These are phyloP conservation scores for Cladosporium sp. DNA, from an alignment of 2,329 filamentous ascomycete genomes.

Conservation along the genomic window DNA sequence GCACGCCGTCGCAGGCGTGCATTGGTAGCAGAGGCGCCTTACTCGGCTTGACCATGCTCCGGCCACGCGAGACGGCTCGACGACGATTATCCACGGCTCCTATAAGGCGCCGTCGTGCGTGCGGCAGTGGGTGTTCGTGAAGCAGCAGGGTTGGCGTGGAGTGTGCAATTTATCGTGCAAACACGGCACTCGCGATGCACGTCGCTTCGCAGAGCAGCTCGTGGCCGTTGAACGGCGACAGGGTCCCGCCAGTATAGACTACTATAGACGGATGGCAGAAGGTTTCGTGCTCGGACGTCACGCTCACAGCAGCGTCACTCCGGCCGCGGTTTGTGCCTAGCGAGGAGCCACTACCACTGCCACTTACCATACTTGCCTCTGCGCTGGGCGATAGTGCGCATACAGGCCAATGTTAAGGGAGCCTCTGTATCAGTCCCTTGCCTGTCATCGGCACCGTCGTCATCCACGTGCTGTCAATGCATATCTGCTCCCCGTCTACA, in stretches of 20 bases:
- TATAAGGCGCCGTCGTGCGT: background rate
- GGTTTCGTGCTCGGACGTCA: too few species aligned
- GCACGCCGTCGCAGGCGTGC: too few species aligned
- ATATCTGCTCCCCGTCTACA: background rate
- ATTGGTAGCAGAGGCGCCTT: background rate
- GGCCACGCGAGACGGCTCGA: background rate
- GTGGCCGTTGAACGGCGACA: too few species aligned
- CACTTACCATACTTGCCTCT: background rate
- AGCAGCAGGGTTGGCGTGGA: too few species aligned
- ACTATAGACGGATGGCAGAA: too few species aligned
- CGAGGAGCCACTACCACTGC: background rate
- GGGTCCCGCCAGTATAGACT: too few species aligned
- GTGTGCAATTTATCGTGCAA: too few species aligned
- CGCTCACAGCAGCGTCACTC: too few species aligned
- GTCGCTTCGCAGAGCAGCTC: too few species aligned
- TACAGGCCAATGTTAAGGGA: background rate
- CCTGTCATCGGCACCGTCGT: background rate
- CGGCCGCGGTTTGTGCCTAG: background rate
- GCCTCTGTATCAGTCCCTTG: background rate
- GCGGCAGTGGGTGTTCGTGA: too few species aligned
- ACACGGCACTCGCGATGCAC: too few species aligned
- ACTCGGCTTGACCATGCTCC: background rate
- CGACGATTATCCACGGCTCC: background rate
- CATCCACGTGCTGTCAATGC: conserved; percentile 3
- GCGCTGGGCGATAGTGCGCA: background rate